phyloP scores from a whole-genome alignment of 495 filamentous ascomycete species.

The Polyplosphaeria fusca region DNA sequence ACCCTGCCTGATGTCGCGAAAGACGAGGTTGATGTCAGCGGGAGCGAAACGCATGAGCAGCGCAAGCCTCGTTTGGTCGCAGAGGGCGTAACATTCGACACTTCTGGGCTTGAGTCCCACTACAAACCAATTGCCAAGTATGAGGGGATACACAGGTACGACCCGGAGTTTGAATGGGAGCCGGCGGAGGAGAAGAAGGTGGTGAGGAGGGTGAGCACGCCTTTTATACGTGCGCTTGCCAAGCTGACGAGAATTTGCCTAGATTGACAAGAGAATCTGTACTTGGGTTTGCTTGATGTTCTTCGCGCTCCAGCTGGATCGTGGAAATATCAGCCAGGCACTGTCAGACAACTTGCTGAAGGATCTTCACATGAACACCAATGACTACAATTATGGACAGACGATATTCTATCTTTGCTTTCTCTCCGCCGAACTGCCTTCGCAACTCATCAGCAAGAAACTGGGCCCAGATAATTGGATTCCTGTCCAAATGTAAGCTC shows the following conservation, averaged over 20 bases:
- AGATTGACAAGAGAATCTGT: conserved; percentile 58
- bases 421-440: conserved; percentile 67
- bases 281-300: conserved; percentile 73
- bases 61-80: not conserved
- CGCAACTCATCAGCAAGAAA: conserved; percentile 68
- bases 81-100: conserved; percentile 29
- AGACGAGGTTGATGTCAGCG: conserved; percentile 5
- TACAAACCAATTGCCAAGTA: conserved; percentile 58
- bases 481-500: conserved; percentile 63
- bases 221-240: not conserved
- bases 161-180: conserved; percentile 69
- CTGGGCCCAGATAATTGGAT: conserved; percentile 85
- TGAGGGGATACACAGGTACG: conserved; percentile 72
- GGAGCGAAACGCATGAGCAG: conserved; percentile 4
- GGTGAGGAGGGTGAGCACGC: conserved; percentile 56
- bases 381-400: conserved; percentile 76
- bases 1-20: conserved; percentile 16
- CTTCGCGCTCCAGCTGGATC: conserved; percentile 77
- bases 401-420: conserved; percentile 68
- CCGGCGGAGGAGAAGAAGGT: conserved; percentile 65
- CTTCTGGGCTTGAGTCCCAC: conserved; percentile 27
- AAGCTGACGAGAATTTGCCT: conserved; percentile 12
- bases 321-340: conserved; percentile 70
- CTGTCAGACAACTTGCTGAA: conserved; percentile 67
- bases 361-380: conserved; percentile 61